These are phyloP conservation scores for Penicillium nucicola DNA, from an alignment of 495 filamentous ascomycete species.

Conservation along the genomic window DNA sequence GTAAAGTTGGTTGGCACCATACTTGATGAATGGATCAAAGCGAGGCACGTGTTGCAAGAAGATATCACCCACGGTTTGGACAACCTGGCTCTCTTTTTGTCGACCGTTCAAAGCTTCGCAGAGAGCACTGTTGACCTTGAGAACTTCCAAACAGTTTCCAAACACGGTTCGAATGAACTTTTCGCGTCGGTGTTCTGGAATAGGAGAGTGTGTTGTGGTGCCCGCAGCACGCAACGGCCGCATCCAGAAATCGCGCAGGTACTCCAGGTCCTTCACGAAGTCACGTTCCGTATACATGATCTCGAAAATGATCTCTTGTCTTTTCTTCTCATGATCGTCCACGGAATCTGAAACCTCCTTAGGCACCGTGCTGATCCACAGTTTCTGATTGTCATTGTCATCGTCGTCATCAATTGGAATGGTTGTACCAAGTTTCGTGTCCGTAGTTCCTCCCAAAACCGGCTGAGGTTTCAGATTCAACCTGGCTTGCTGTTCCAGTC, in stretches of 20 bases:
- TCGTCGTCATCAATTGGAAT: constrained; percentile 74
- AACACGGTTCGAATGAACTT: constrained; percentile 93
- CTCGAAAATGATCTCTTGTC: constrained; percentile 97
- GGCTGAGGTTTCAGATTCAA: constrained; percentile 89
- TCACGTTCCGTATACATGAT: constrained; percentile 98
- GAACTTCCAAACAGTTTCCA: constrained; percentile 91
- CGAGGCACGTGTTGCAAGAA: constrained; percentile 88
- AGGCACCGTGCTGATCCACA: constrained; percentile 98
- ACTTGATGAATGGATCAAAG: constrained; percentile 95
- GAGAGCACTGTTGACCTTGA: constrained; percentile 82
- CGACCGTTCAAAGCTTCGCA: constrained; percentile 83
- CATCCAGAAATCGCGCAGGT: constrained; percentile 98
- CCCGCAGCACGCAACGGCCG: constrained; percentile 72
- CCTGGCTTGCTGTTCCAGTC: constrained; percentile 91
- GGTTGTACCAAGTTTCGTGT: constrained; percentile 62
- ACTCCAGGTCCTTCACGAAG: constrained; percentile 99
- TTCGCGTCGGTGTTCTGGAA: constrained; percentile 83
- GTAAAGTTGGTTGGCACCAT: constrained; percentile 93
- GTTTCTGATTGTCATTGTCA: constrained; percentile 90
- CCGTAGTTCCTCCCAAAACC: constrained; percentile 76
- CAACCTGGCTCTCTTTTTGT: constrained; percentile 86
- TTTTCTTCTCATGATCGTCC: constrained; percentile 88
- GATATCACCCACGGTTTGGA: constrained; percentile 87
- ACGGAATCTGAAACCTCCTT: constrained; percentile 91
- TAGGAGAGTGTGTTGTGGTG: constrained; percentile 69